Conservation (phyloP, 2,329 filamentous ascomycete genomes). For the Cladosporium sp. region DNA sequence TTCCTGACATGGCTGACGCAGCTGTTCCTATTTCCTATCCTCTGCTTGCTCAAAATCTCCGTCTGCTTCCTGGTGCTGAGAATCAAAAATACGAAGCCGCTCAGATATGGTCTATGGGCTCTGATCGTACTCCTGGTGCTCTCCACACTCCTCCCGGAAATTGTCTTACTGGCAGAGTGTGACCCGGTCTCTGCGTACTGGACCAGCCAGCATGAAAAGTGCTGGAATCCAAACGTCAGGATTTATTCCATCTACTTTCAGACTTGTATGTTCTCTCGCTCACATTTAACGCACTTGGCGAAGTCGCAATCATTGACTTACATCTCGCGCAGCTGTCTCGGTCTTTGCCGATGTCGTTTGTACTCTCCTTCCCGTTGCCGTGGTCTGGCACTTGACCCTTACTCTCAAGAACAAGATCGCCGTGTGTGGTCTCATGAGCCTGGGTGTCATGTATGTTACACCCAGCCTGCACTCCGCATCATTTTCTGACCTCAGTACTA, state of each 20-base stretch:
- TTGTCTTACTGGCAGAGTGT: conserved; percentile 28
- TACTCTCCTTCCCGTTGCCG: conserved; percentile 24
- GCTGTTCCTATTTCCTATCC: conserved; percentile 38
- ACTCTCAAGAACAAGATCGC: conserved; percentile 22
- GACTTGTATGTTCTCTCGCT: conserved; percentile 23
- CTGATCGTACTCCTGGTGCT: conserved; percentile 23
- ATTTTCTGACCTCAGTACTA: neutral
- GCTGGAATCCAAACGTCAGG: conserved; percentile 25
- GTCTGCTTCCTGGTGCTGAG: conserved; percentile 41
- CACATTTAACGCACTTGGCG: neutral
- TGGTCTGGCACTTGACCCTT: conserved; percentile 25
- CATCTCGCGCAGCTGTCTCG: conserved; percentile 20
- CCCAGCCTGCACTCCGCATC: neutral
- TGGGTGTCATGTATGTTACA: conserved; percentile 17
- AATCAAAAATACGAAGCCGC: conserved; percentile 35
- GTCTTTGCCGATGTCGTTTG: conserved; percentile 26
- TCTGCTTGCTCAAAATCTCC: conserved; percentile 41
- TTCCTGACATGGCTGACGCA: conserved; percentile 38
- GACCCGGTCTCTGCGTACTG: conserved; percentile 25
- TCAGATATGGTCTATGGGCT: conserved; percentile 31
- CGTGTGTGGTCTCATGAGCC: conserved; percentile 26
- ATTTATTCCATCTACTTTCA: conserved; percentile 29
- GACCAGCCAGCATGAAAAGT: conserved; percentile 19
- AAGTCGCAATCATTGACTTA: neutral
- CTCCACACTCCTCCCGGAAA: conserved; percentile 20